Percentiles rank a stretch among this genome's conserved stretches.
Evolutionary conservation across 345 rosid genomes (phyloP).

Genomic region (Gossypium mustelinum): DNA sequence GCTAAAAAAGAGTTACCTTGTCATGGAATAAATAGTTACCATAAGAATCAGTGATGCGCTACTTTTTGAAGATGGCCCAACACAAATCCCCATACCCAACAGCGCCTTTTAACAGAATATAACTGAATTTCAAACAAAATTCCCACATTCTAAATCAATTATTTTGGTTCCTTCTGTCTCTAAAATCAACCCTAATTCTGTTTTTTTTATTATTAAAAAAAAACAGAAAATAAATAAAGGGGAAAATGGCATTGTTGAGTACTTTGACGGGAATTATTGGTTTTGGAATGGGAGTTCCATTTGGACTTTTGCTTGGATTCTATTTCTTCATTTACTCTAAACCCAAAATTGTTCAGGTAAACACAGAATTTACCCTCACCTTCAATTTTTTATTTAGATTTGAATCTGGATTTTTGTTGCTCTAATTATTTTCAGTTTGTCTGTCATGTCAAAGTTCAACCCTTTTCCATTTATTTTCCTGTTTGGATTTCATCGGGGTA

Average conservation of each 20-base stretch:
- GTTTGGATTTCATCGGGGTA: not conserved
- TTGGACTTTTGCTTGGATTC: constrained; percentile 72
- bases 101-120: not conserved
- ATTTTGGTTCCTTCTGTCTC: not conserved
- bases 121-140: constrained; percentile 1
- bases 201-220: not conserved
- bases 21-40: too few species aligned
- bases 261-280: constrained; percentile 59
- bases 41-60: too few species aligned
- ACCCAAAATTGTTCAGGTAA: constrained; percentile 55
- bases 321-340: constrained; percentile 56
- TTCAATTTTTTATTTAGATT: not conserved
- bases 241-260: constrained; percentile 45
- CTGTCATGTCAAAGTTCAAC: not conserved
- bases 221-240: not conserved
- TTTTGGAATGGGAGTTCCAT: constrained; percentile 62
- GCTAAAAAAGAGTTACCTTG: too few species aligned
- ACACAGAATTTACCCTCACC: not conserved
- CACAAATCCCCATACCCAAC: not conserved
- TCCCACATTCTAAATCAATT: not conserved
- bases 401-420: not conserved
- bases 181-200: not conserved
- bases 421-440: not conserved
- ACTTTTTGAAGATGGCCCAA: too few species aligned
- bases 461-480: not conserved